Percentiles rank a stretch among this genome's conserved stretches.
These are phyloP conservation scores for Scopulariopsis brevicaulis DNA, from an alignment of 2,329 filamentous ascomycete species.

Conservation along the genomic window DNA sequence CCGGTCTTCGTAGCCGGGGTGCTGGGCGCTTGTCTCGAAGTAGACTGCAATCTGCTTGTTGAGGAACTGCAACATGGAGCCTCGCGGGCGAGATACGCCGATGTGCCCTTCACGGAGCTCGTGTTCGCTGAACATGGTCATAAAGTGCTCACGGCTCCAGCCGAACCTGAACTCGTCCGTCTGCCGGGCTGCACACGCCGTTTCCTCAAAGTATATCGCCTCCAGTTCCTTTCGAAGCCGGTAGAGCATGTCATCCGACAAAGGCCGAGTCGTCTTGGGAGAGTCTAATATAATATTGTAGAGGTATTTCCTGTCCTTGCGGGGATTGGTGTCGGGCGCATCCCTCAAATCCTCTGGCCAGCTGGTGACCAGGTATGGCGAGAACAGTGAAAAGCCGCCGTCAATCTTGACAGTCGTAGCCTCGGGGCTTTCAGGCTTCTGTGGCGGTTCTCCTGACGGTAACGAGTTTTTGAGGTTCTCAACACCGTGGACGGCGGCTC, in stretches of 20 bases:
- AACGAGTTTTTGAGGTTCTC: not conserved
- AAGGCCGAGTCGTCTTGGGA: not conserved
- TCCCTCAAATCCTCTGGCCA: not conserved
- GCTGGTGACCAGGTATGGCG: not conserved
- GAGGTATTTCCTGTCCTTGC: not conserved
- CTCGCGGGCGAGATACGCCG: not conserved
- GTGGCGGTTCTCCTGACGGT: too few species aligned
- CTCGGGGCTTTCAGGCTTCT: not conserved
- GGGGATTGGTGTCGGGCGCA: not conserved
- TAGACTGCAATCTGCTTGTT: not conserved
- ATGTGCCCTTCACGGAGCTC: not conserved
- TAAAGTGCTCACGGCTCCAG: not conserved
- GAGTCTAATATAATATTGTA: not conserved
- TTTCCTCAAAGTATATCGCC: not conserved
- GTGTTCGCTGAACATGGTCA: not conserved
- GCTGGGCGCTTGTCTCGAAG: not conserved
- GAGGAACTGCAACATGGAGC: not conserved
- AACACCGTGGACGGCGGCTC: not conserved
- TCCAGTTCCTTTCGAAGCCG: not conserved
- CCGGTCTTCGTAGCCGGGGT: not conserved
- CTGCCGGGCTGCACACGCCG: not conserved
- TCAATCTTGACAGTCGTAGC: not conserved
- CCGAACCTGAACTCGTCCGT: not conserved
- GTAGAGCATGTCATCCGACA: not conserved
- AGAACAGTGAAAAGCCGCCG: not conserved